Conservation (phyloP, 2,329 filamentous ascomycete genomes). For the Ilyonectria mors-panacis region DNA sequence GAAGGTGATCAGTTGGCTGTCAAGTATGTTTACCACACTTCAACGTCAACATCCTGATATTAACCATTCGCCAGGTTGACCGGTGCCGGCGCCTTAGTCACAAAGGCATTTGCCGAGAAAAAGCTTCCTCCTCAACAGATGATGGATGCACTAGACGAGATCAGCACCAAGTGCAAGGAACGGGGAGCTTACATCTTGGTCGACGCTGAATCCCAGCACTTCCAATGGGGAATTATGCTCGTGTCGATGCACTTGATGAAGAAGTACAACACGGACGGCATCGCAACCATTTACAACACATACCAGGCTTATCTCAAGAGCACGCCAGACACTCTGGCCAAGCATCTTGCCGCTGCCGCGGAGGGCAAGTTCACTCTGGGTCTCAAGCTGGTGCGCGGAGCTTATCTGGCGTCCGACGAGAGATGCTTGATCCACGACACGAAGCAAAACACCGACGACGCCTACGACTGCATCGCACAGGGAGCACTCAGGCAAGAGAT, state of each 20-base stretch:
- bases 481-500: constrained; percentile 59
- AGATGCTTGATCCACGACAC: constrained; percentile 66
- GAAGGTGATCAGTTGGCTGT: constrained; percentile 56
- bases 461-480: constrained; percentile 65
- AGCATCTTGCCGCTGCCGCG: constrained; percentile 61
- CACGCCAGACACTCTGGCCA: constrained; percentile 58
- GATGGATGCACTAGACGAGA: constrained; percentile 57
- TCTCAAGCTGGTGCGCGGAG: constrained; percentile 70
- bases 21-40: constrained; percentile 50
- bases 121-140: constrained; percentile 57
- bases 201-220: constrained; percentile 63
- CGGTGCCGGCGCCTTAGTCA: constrained; percentile 59
- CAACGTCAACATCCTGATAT: neutral
- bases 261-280: constrained; percentile 56
- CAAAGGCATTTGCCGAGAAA: constrained; percentile 54
- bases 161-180: constrained; percentile 56
- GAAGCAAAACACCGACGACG: constrained; percentile 66
- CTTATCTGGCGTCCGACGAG: constrained; percentile 67
- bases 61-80: constrained; percentile 52
- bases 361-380: constrained; percentile 66
- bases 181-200: constrained; percentile 60
- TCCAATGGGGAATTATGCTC: constrained; percentile 57
- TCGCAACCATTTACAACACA: constrained; percentile 62
- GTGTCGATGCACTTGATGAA: constrained; percentile 55
- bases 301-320: constrained; percentile 71